Conservation (phyloP, 441 rosid species). For the Omphalea diandra region DNA sequence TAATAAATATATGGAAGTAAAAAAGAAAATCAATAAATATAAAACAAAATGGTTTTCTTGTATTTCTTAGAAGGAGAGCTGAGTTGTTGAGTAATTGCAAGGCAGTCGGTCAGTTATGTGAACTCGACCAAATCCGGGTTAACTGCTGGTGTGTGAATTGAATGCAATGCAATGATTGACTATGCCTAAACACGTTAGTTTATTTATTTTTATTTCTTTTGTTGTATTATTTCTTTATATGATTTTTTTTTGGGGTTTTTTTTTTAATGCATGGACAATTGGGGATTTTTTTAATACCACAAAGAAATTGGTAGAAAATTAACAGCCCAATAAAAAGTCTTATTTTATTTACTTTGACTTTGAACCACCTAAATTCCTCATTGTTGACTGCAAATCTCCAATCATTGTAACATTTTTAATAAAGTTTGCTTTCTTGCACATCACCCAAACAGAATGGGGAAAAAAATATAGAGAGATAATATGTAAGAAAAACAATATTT, state of each 20-base stretch:
- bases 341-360: conserved; percentile 27
- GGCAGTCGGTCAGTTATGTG: conserved; percentile 32
- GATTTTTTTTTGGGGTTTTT: no score
- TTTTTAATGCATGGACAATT: neutral
- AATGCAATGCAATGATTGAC: conserved; percentile 61
- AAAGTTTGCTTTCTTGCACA: conserved; percentile 10
- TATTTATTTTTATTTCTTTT: neutral
- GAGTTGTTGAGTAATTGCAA: conserved; percentile 6
- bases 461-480: neutral
- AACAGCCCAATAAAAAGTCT: neutral
- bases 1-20: neutral
- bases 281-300: neutral
- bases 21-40: neutral
- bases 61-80: conserved; percentile 22
- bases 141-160: conserved; percentile 32
- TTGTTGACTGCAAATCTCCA: conserved; percentile 34
- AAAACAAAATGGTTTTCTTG: neutral
- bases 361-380: conserved; percentile 6
- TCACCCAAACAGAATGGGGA: neutral
- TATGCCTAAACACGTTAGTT: conserved; percentile 15
- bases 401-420: conserved; percentile 31
- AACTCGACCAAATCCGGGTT: conserved; percentile 49
- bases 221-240: neutral
- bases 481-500: no score
- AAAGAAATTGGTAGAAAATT: neutral